Conservation (phyloP, 2,329 filamentous ascomycete species). For the Niveomyces coronatus region DNA sequence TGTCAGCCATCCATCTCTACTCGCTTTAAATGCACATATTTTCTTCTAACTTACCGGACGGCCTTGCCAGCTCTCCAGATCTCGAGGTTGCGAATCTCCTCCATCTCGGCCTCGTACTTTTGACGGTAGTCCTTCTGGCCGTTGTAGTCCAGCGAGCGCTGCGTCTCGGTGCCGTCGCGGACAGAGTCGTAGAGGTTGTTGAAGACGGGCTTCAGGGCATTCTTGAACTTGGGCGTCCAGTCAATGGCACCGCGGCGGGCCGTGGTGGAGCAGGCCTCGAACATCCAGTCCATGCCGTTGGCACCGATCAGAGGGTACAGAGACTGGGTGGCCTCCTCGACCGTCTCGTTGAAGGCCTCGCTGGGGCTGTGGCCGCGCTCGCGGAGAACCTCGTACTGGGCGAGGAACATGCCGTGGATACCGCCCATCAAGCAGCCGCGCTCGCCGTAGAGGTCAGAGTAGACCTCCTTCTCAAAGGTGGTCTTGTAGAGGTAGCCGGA, state of each 20-base stretch:
- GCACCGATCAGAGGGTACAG: conserved; percentile 95
- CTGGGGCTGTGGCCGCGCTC: conserved; percentile 96
- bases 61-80: conserved; percentile 99
- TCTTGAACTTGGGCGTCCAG: conserved; percentile 97
- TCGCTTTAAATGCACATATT: neutral
- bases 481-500: conserved; percentile 99
- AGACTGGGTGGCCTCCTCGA: conserved; percentile 97
- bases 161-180: conserved; percentile 82
- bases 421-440: conserved; percentile 99
- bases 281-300: conserved; percentile 99
- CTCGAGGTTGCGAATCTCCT: conserved; percentile 95
- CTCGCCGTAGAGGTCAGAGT: conserved; percentile 99
- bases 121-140: conserved; percentile 89
- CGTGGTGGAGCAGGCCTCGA: conserved; percentile 97
- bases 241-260: conserved; percentile 97
- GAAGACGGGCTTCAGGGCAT: conserved; percentile 97
- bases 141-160: conserved; percentile 97
- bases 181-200: conserved; percentile 94
- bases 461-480: conserved; percentile 99
- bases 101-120: conserved; percentile 96
- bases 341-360: conserved; percentile 99
- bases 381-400: conserved; percentile 99
- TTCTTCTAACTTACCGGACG: conserved; percentile 54
- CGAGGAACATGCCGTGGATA: conserved; percentile 99
- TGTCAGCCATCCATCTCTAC: conserved; percentile 13